phyloP scores from a whole-genome alignment of 106 monocot genomes.

The Apostasia ramifera region DNA sequence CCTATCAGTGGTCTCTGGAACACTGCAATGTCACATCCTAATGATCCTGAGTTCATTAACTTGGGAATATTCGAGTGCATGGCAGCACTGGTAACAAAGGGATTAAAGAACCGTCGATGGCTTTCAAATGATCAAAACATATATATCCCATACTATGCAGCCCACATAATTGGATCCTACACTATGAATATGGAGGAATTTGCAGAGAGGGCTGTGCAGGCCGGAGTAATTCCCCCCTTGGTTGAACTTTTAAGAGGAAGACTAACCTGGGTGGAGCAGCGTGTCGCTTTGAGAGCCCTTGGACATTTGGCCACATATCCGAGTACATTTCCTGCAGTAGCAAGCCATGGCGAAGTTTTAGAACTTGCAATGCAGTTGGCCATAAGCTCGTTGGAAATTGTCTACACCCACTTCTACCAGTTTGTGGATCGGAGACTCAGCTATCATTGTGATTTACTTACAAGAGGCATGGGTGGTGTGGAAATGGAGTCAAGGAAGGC shows the following conservation, averaged over 20 bases:
- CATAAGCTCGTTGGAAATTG: constrained; percentile 87
- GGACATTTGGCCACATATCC: constrained; percentile 91
- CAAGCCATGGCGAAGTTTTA: constrained; percentile 77
- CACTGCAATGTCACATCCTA: constrained; percentile 97
- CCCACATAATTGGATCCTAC: constrained; percentile 98
- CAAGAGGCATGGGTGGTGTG: constrained; percentile 92
- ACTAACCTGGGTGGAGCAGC: constrained; percentile 97
- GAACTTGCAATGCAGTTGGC: constrained; percentile 93
- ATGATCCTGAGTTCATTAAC: constrained; percentile 93
- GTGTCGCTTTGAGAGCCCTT: constrained; percentile 90
- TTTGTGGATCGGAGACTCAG: constrained; percentile 67
- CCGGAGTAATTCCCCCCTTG: constrained; percentile 84
- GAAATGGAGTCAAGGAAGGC: constrained; percentile 99
- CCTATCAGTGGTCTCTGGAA: constrained; percentile 99
- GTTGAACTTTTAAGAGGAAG: constrained; percentile 94
- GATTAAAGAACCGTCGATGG: constrained; percentile 88
- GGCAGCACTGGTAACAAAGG: constrained; percentile 90
- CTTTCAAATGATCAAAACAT: constrained; percentile 93
- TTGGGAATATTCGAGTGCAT: constrained; percentile 99
- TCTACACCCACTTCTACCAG: constrained; percentile 92
- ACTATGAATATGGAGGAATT: constrained; percentile 99
- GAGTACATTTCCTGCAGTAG: constrained; percentile 81
- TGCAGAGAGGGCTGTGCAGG: constrained; percentile 80
- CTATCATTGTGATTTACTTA: constrained; percentile 98
- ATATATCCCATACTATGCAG: constrained; percentile 97